Evolutionary conservation across 208 protist genomes (phyloP), one percentile per base, ranked within the genome.

Genomic region (Wallacemonas sp.): DNA sequence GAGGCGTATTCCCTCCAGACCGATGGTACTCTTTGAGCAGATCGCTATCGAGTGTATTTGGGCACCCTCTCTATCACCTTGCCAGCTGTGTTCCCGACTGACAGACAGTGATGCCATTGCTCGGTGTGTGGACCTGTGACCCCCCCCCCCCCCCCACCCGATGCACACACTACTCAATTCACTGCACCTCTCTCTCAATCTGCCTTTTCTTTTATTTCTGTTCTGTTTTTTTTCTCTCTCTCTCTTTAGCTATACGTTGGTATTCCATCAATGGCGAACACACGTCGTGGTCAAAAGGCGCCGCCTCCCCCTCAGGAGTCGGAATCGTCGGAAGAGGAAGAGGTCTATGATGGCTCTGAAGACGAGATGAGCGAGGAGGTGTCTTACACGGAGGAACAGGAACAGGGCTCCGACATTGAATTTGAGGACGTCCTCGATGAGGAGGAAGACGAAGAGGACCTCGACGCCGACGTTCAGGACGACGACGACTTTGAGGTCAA

Each of bases 401-500:
- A 46, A 2, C 77, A 80, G 42, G 77, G 74, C n/a, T 55, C 47
- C 6, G 75, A 77, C 17, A 77, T 88, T 55, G 86, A 77, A 0
- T 86, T 85, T 36, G 76, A 85, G 24, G 83, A 88, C 54, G 75
- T 87, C 4, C 51, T 68, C 34, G 72, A 81, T 1, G 78, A 74
- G 22, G 75, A 77, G 34, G 76, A 80, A 5, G 73, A 79, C 8
- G 82, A 81, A 39, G 69, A 77, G 59, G 76, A 82, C 42, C 74
- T 70, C 11, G 76, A 86, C 36, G 80, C 38, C 0, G 80, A 72
- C 26, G 79, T 87, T 46, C 56, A 77, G 5, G 86, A 88, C 55
- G 82, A 83, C 61, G 84, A 91, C 46, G 88, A 94, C 75, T 94
- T 94, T 71, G 88, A 94, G 72, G 84, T 84, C 33, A 88, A 86